These are phyloP conservation scores for Sphaerosporella brunnea DNA, from an alignment of 495 filamentous ascomycete species.

Conservation along the genomic window DNA sequence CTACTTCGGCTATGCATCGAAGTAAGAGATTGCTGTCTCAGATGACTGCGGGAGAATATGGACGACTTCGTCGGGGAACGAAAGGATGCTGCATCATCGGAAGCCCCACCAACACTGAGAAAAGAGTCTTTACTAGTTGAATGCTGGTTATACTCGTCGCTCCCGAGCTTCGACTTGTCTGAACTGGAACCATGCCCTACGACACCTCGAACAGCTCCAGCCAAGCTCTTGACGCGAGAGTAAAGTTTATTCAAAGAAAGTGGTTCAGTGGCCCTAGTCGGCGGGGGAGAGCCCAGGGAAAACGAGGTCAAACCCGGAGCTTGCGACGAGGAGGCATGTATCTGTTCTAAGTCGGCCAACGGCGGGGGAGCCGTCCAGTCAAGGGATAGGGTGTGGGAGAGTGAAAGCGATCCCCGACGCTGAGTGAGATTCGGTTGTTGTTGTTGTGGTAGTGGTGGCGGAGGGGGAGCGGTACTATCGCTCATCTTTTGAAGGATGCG, in stretches of 20 bases:
- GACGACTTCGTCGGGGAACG: slow-evolving; percentile 3
- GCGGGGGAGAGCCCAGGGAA: slow-evolving; percentile 23
- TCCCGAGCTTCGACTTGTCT: slow-evolving; percentile 12
- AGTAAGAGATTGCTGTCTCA: not conserved
- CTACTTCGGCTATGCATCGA: slow-evolving; percentile 4
- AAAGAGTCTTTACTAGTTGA: slow-evolving; percentile 23
- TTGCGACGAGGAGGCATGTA: slow-evolving; percentile 25
- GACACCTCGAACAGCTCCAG: slow-evolving; percentile 20
- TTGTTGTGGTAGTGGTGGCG: too few species aligned
- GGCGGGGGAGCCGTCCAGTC: slow-evolving; percentile 19
- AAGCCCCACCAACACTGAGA: not conserved
- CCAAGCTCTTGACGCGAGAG: slow-evolving; percentile 25
- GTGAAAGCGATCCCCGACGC: slow-evolving; percentile 24
- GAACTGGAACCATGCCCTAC: slow-evolving; percentile 11
- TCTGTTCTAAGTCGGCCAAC: slow-evolving; percentile 24
- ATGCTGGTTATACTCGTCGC: slow-evolving; percentile 19
- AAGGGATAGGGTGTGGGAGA: slow-evolving; percentile 23
- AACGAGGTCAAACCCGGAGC: slow-evolving; percentile 24
- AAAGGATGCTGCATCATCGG: not conserved
- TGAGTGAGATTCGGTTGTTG: too few species aligned
- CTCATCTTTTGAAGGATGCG: too few species aligned
- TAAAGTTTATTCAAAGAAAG: slow-evolving; percentile 21
- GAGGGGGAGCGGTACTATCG: too few species aligned
- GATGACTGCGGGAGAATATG: not conserved
- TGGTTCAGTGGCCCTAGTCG: slow-evolving; percentile 16